These are phyloP conservation scores for Gossypium thurberi DNA, from an alignment of 345 rosid species.

Conservation along the genomic window DNA sequence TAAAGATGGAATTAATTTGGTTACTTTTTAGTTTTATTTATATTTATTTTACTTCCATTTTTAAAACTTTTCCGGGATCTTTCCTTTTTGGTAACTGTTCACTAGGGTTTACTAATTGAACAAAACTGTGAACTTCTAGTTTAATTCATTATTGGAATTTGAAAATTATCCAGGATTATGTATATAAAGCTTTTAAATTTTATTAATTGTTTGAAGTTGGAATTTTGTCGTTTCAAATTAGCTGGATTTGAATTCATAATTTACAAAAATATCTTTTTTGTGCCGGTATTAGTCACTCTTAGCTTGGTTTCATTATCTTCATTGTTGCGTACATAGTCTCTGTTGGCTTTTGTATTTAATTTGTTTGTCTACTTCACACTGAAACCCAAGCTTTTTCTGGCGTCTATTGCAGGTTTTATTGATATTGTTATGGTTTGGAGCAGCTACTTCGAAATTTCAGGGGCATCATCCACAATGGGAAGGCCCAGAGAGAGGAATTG, in stretches of 20 bases:
- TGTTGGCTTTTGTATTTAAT: not conserved
- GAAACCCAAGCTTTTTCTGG: not conserved
- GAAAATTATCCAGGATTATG: not conserved
- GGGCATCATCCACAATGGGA: conserved; percentile 31
- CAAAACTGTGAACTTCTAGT: not conserved
- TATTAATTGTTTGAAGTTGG: not conserved
- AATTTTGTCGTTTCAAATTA: not conserved
- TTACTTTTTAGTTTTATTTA: not conserved
- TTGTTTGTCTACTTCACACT: not conserved
- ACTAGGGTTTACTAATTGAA: not conserved
- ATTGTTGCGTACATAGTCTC: not conserved
- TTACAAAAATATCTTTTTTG: conserved; percentile 8
- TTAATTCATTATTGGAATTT: not conserved
- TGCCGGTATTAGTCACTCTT: conserved; percentile 13
- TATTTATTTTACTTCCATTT: conserved; percentile 8
- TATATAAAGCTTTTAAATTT: conserved; percentile 5
- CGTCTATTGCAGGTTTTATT: conserved; percentile 52
- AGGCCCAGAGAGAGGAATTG: conserved; percentile 35
- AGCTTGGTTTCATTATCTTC: conserved; percentile 17
- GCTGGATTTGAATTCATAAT: conserved; percentile 17
- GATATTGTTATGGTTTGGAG: conserved; percentile 42
- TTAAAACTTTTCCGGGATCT: not conserved
- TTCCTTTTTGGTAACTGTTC: conserved; percentile 15
- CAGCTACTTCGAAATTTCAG: conserved; percentile 28
- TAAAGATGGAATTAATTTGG: not conserved